Evolutionary conservation across 768 basidiomycete species (phyloP).

Genomic region (Russula olivacea): DNA sequence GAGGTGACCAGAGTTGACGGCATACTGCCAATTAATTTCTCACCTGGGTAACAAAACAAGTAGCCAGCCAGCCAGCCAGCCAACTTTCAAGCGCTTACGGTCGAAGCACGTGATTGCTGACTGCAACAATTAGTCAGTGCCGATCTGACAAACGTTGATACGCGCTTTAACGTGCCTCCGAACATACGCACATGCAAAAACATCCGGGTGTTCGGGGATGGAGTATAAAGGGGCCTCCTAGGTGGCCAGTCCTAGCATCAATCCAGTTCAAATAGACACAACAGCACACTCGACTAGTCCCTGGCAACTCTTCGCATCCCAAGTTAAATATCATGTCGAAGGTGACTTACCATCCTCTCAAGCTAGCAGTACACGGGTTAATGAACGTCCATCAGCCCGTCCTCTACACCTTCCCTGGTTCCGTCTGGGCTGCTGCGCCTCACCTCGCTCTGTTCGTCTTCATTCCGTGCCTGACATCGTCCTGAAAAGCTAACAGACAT

Average conservation of each 20-base stretch:
- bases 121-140: background rate
- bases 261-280: no score
- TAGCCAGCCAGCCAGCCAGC: no score
- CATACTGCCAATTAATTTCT: no score
- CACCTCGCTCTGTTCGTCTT: background rate
- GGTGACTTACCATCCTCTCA: background rate
- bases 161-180: background rate
- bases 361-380: background rate
- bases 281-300: no score
- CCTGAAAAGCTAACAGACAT: background rate
- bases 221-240: background rate
- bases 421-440: constrained; percentile 1
- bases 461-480: background rate
- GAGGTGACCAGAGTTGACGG: no score
- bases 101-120: background rate
- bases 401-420: constrained; percentile 2
- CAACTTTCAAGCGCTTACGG: no score
- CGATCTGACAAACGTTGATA: background rate
- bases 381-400: background rate
- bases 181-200: background rate
- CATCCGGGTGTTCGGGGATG: background rate
- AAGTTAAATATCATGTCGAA: constrained; percentile 1
- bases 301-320: background rate
- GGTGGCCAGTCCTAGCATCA: background rate
- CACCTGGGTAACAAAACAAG: no score